These are phyloP conservation scores for Polygonum maritimum DNA, from an alignment of 148 eudicot genomes.

Conservation along the genomic window DNA sequence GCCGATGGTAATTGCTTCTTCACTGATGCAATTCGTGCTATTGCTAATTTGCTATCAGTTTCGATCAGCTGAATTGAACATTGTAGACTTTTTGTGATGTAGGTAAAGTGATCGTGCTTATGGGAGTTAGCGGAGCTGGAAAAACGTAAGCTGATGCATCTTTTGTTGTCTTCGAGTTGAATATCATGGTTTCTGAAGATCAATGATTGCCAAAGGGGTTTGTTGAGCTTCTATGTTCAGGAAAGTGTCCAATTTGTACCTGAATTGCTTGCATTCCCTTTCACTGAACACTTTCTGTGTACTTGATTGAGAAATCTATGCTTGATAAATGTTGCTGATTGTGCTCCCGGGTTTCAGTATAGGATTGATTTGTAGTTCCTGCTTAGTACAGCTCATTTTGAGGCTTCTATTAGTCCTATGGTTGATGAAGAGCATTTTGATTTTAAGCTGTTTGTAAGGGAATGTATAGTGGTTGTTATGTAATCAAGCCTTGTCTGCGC, in stretches of 20 bases:
- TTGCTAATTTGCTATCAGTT: background rate
- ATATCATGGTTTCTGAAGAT: background rate
- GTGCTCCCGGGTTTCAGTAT: no score
- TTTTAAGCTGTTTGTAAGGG: background rate
- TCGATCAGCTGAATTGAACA: background rate
- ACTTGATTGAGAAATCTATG: background rate
- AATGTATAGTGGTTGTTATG: background rate
- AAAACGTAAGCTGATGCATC: constrained; percentile 55
- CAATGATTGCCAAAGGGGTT: background rate
- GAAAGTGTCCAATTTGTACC: background rate
- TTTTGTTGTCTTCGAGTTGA: background rate
- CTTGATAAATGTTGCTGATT: no score
- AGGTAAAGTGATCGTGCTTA: constrained; percentile 55
- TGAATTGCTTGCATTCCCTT: background rate
- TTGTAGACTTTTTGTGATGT: constrained; percentile 9
- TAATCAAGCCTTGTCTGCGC: background rate
- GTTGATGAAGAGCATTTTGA: background rate
- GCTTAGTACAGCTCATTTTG: background rate
- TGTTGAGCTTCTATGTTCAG: background rate
- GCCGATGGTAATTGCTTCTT: background rate
- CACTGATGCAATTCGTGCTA: background rate
- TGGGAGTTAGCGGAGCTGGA: constrained; percentile 96
- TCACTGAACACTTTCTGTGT: background rate
- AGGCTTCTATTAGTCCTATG: background rate
- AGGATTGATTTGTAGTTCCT: background rate